These are phyloP conservation scores for Colletotrichum sp. DNA, from an alignment of 2,329 filamentous ascomycete genomes.

Conservation along the genomic window DNA sequence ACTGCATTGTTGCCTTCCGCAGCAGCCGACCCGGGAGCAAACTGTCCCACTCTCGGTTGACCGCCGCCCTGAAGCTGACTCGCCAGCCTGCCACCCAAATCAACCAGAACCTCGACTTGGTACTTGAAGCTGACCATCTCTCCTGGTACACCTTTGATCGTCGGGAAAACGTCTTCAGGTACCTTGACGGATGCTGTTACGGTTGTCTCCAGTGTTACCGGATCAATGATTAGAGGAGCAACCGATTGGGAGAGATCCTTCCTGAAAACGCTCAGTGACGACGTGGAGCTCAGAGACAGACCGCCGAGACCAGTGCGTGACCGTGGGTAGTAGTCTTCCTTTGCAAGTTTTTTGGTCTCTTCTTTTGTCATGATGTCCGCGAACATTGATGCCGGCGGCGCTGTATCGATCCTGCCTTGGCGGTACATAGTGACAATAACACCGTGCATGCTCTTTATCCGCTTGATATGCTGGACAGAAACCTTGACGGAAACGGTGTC, in stretches of 20 bases:
- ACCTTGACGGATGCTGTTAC: conserved; percentile 85
- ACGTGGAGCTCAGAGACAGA: conserved; percentile 83
- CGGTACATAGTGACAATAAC: conserved; percentile 93
- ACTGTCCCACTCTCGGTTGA: conserved; percentile 50
- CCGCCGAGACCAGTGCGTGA: conserved; percentile 87
- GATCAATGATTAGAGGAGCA: conserved; percentile 87
- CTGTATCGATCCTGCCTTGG: conserved; percentile 87
- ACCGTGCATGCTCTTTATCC: conserved; percentile 88
- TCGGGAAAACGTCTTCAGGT: conserved; percentile 90
- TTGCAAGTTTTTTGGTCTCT: conserved; percentile 71
- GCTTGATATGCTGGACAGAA: conserved; percentile 85
- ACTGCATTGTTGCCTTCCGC: conserved; percentile 48
- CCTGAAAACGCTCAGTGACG: conserved; percentile 90
- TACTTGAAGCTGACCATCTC: conserved; percentile 97
- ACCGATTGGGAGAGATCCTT: conserved; percentile 93
- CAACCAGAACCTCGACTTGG: conserved; percentile 89
- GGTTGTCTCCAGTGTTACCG: conserved; percentile 75
- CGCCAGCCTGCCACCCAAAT: conserved; percentile 85
- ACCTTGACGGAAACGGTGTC: conserved; percentile 83
- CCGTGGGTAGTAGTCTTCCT: conserved; percentile 85
- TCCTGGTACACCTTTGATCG: conserved; percentile 86
- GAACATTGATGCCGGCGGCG: conserved; percentile 59
- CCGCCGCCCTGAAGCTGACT: conserved; percentile 72
- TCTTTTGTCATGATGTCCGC: conserved; percentile 61
- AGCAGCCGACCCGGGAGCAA: conserved; percentile 27